These are phyloP conservation scores for Fraxinus pennsylvanica DNA, from an alignment of 257 asterid genomes.

Conservation along the genomic window DNA sequence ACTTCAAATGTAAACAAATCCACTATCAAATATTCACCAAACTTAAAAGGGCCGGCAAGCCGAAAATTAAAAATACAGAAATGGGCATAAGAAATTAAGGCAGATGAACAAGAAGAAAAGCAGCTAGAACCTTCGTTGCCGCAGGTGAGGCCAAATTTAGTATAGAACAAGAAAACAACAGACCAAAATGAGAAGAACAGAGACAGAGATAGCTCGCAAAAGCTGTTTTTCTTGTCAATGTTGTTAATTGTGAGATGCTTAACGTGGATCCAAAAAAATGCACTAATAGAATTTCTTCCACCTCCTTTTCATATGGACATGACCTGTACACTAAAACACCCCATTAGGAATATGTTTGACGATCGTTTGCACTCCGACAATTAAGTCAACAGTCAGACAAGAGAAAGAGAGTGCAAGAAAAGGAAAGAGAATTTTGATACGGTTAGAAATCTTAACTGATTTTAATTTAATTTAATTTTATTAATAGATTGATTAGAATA, in stretches of 20 bases:
- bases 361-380: too few relatives aligned
- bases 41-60: background rate
- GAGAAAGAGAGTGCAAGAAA: too few relatives aligned
- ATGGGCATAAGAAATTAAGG: background rate
- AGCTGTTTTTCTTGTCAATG: constrained; percentile 34
- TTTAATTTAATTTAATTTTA: too few relatives aligned
- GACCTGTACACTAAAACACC: too few relatives aligned
- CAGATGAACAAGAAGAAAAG: constrained; percentile 6
- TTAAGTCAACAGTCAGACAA: too few relatives aligned
- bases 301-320: too few relatives aligned
- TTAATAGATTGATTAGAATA: too few relatives aligned
- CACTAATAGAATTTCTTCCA: too few relatives aligned
- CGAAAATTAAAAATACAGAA: background rate
- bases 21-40: background rate
- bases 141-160: constrained; percentile 56
- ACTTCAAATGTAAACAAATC: background rate
- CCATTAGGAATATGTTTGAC: too few relatives aligned
- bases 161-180: constrained; percentile 45
- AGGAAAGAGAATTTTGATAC: too few relatives aligned
- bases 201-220: constrained; percentile 45
- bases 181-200: constrained; percentile 63
- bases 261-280: background rate
- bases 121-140: constrained; percentile 59
- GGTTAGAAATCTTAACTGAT: too few relatives aligned
- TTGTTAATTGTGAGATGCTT: constrained; percentile 10